A percentile compares a stretch with the other conserved stretches of the same genome.
phyloP scores from a whole-genome alignment of 2,329 filamentous ascomycete species.

The Rosellinia necatrix region DNA sequence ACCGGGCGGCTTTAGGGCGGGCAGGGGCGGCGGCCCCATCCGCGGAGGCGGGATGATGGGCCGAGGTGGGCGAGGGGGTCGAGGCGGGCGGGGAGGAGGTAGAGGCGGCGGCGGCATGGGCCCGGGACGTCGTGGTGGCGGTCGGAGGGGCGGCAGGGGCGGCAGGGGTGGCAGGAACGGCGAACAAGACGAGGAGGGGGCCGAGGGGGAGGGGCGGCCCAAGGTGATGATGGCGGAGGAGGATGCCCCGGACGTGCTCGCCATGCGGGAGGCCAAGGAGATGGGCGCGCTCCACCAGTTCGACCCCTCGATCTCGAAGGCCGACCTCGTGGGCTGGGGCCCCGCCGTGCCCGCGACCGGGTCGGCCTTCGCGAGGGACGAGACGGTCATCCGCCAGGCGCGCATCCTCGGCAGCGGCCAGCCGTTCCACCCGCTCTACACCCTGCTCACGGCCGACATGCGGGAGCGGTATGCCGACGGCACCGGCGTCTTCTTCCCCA shows the following conservation, averaged over 20 bases:
- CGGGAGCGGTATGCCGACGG: slow-evolving; percentile 32
- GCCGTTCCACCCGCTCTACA: slow-evolving; percentile 38
- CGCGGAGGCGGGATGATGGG: slow-evolving; percentile 19
- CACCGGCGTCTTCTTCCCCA: slow-evolving; percentile 47
- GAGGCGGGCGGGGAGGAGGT: background rate
- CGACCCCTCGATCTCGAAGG: slow-evolving; percentile 42
- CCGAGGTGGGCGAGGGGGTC: background rate
- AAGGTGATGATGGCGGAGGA: background rate
- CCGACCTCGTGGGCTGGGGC: slow-evolving; percentile 44
- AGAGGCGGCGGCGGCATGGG: background rate
- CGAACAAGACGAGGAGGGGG: background rate
- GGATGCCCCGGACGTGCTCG: slow-evolving; percentile 9
- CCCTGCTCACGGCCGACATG: slow-evolving; percentile 31
- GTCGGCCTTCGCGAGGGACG: slow-evolving; percentile 39
- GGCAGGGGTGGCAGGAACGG: background rate
- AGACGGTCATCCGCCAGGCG: slow-evolving; percentile 45
- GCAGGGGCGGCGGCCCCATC: background rate
- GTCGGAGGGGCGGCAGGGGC: slow-evolving; percentile 5
- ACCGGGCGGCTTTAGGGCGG: slow-evolving; percentile 29
- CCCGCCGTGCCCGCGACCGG: slow-evolving; percentile 43
- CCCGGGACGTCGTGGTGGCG: background rate
- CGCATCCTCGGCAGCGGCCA: slow-evolving; percentile 46
- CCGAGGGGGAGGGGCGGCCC: no score
- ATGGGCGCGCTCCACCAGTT: slow-evolving; percentile 39
- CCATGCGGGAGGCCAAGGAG: slow-evolving; percentile 32